These are phyloP conservation scores for Cryphonectria parasitica DNA, from an alignment of 2,329 filamentous ascomycete genomes.

Conservation along the genomic window DNA sequence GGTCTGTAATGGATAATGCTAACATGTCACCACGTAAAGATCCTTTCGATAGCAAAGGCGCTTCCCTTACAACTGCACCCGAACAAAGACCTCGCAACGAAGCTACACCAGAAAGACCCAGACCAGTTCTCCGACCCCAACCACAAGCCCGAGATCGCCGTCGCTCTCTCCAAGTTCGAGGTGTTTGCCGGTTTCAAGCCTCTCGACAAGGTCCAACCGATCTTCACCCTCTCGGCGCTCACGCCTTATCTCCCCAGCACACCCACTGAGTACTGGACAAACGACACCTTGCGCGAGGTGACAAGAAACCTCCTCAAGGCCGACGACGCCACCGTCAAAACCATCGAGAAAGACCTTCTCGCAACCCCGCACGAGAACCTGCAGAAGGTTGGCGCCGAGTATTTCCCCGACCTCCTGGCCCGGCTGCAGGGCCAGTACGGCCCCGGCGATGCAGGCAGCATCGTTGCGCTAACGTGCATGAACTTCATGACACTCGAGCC, in stretches of 20 bases:
- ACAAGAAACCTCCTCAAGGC: constrained; percentile 59
- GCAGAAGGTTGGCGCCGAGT: constrained; percentile 48
- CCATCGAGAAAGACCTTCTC: constrained; percentile 56
- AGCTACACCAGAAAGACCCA: constrained; percentile 67
- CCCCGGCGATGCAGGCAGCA: constrained; percentile 64
- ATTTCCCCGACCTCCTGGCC: constrained; percentile 68
- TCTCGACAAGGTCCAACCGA: constrained; percentile 58
- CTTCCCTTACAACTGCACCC: constrained; percentile 77
- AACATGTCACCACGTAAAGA: constrained; percentile 39
- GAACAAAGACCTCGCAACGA: constrained; percentile 66
- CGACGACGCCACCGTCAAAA: constrained; percentile 54
- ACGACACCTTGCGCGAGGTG: constrained; percentile 60
- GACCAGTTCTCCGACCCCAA: constrained; percentile 71
- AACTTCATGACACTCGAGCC: constrained; percentile 70
- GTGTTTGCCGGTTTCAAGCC: constrained; percentile 78
- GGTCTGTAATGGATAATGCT: background rate
- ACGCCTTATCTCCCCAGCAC: constrained; percentile 54
- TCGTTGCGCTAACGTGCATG: constrained; percentile 74
- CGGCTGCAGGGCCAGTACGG: constrained; percentile 68
- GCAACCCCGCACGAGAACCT: constrained; percentile 53
- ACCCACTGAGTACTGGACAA: constrained; percentile 51
- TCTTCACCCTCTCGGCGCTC: constrained; percentile 62
- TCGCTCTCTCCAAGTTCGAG: constrained; percentile 73
- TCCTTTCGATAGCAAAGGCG: constrained; percentile 75
- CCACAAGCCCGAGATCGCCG: constrained; percentile 80